phyloP scores from a whole-genome alignment of 2,329 filamentous ascomycete species.

The Trichophyton mentagrophytes region DNA sequence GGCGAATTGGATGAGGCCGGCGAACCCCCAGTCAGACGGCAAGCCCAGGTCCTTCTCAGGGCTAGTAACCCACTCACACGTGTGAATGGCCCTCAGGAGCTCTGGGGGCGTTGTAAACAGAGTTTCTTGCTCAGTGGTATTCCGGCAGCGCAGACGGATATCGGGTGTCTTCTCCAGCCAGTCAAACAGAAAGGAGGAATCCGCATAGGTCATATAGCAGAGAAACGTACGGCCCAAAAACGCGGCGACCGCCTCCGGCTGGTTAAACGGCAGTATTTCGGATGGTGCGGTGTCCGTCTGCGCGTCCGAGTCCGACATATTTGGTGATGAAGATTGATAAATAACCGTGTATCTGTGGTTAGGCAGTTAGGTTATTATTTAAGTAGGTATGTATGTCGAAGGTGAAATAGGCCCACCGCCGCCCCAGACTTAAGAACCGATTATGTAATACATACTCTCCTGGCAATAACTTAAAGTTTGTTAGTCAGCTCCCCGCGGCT shows the following conservation, averaged over 20 bases:
- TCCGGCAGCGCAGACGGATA: conserved; percentile 9
- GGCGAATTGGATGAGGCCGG: neutral
- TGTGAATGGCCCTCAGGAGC: conserved; percentile 11
- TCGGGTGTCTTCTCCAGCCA: conserved; percentile 12
- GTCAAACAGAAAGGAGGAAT: conserved; percentile 9
- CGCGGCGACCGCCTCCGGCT: neutral
- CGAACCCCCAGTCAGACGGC: conserved; percentile 10
- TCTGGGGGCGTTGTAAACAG: conserved; percentile 6
- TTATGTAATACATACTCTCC: too few species aligned
- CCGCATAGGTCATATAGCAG: neutral
- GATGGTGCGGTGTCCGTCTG: neutral
- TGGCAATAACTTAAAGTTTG: too few species aligned
- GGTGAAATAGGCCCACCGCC: too few species aligned
- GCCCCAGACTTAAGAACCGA: too few species aligned
- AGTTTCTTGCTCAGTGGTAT: conserved; percentile 6
- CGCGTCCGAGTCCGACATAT: too few species aligned
- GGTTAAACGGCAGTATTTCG: too few species aligned
- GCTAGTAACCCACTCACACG: conserved; percentile 4
- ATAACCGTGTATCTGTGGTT: too few species aligned
- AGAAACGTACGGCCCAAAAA: neutral
- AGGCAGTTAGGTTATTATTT: too few species aligned
- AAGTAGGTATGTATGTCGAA: too few species aligned
- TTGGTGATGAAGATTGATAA: too few species aligned
- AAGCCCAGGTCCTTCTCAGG: too few species aligned
- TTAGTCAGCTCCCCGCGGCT: too few species aligned